A percentile compares a stretch with the other conserved stretches of the same genome.
Conservation (phyloP, 805 yeast species). For the Tetrapisispora fleetii region DNA sequence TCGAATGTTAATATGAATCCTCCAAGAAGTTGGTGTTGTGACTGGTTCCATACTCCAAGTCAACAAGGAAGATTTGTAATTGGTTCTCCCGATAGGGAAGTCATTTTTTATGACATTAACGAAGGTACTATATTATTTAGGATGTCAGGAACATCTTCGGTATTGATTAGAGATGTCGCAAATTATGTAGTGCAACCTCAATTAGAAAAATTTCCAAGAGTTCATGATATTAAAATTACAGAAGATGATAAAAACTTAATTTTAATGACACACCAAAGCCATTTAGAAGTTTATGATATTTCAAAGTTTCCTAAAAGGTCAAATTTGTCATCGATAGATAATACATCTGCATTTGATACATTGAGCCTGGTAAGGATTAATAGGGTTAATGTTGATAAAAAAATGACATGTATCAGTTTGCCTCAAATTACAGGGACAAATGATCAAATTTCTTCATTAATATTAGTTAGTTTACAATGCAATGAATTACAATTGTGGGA, state of each 20-base stretch:
- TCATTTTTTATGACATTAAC: slow-evolving; percentile 37
- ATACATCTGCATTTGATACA: slow-evolving; percentile 8
- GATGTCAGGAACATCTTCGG: slow-evolving; percentile 20
- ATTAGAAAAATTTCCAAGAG: slow-evolving; percentile 33
- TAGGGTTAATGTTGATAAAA: slow-evolving; percentile 43
- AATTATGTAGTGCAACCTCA: slow-evolving; percentile 5
- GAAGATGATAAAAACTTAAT: slow-evolving; percentile 53
- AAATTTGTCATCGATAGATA: background rate
- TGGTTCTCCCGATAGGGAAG: slow-evolving; percentile 69
- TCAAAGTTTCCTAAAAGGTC: slow-evolving; percentile 15
- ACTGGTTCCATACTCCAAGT: slow-evolving; percentile 50
- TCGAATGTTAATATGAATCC: slow-evolving; percentile 4
- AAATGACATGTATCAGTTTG: slow-evolving; percentile 54
- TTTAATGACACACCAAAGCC: slow-evolving; percentile 54
- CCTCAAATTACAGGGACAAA: slow-evolving; percentile 26
- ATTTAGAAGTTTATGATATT: slow-evolving; percentile 51
- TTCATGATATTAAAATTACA: slow-evolving; percentile 60
- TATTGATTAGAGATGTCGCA: slow-evolving; percentile 3
- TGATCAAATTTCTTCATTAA: slow-evolving; percentile 20
- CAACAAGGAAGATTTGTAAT: slow-evolving; percentile 42
- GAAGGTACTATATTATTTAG: slow-evolving; percentile 16
- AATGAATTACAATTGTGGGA: slow-evolving; percentile 82
- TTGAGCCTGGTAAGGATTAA: slow-evolving; percentile 29
- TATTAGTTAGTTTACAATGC: slow-evolving; percentile 56
- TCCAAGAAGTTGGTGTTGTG: slow-evolving; percentile 46